phyloP scores from a whole-genome alignment of 768 basidiomycete species.

The Polyporus arcularius region DNA sequence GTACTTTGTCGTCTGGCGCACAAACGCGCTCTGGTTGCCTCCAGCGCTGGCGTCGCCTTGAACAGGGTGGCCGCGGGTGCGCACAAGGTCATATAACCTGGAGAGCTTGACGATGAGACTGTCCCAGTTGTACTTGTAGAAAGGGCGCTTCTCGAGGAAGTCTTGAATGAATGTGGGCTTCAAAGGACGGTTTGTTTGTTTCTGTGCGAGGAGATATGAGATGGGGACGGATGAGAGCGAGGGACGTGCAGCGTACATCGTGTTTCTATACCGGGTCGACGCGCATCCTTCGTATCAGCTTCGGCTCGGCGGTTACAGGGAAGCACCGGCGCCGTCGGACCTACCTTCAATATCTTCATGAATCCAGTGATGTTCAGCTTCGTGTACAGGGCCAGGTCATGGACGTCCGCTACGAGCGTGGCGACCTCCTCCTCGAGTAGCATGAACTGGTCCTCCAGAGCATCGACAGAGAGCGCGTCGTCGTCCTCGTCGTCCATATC shows the following conservation, averaged over 20 bases:
- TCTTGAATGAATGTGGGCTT: conserved; percentile 89
- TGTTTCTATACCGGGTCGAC: conserved; percentile 69
- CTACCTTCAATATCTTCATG: conserved; percentile 94
- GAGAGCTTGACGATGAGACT: conserved; percentile 95
- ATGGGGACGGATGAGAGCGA: background rate
- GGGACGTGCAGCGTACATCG: conserved; percentile 56
- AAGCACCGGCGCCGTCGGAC: conserved; percentile 10
- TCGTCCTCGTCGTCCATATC: conserved; percentile 51
- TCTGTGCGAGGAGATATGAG: conserved; percentile 47
- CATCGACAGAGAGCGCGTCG: conserved; percentile 62
- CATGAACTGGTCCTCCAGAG: conserved; percentile 84
- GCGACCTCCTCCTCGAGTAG: conserved; percentile 93
- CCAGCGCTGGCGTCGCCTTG: conserved; percentile 94
- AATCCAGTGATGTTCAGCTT: conserved; percentile 99
- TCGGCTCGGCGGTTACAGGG: background rate
- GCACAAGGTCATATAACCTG: conserved; percentile 90
- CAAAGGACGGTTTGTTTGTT: conserved; percentile 84
- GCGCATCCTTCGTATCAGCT: conserved; percentile 8
- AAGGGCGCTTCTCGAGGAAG: conserved; percentile 91
- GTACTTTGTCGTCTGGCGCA: conserved; percentile 98
- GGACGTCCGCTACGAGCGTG: conserved; percentile 88
- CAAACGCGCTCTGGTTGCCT: conserved; percentile 94
- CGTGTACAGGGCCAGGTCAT: conserved; percentile 89
- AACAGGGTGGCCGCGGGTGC: conserved; percentile 92
- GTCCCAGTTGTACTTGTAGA: conserved; percentile 97